Conservation (phyloP, 1,284 basidiomycete species). For the Fomitopsis palustris region DNA sequence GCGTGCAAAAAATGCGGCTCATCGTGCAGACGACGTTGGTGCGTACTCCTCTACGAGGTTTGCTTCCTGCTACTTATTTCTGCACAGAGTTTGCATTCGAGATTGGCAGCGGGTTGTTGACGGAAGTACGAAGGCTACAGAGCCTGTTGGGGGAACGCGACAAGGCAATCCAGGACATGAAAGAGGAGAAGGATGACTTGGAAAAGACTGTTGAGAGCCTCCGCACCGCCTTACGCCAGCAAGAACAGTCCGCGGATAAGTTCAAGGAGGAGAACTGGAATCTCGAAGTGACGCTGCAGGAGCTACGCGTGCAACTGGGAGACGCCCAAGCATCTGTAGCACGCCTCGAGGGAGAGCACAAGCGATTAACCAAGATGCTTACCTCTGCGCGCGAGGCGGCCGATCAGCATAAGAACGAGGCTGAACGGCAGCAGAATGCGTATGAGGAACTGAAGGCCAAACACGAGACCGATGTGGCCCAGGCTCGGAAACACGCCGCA, state of each 20-base stretch:
- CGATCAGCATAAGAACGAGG: slow-evolving; percentile 86
- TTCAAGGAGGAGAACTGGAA: slow-evolving; percentile 99
- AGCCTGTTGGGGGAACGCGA: slow-evolving; percentile 85
- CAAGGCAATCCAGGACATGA: slow-evolving; percentile 82
- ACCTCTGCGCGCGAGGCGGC: slow-evolving; percentile 71
- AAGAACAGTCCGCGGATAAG: slow-evolving; percentile 71
- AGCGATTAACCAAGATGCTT: slow-evolving; percentile 76
- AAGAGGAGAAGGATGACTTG: slow-evolving; percentile 84
- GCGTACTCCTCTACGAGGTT: slow-evolving; percentile 28
- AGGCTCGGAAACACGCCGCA: slow-evolving; percentile 84
- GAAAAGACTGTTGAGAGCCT: slow-evolving; percentile 74
- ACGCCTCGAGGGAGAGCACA: slow-evolving; percentile 81
- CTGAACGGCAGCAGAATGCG: slow-evolving; percentile 67
- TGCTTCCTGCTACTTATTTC: slow-evolving; percentile 1
- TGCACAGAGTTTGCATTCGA: slow-evolving; percentile 88
- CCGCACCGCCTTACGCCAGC: slow-evolving; percentile 63
- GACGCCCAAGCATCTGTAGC: slow-evolving; percentile 65
- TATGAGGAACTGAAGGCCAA: slow-evolving; percentile 81
- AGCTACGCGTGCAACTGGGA: slow-evolving; percentile 70
- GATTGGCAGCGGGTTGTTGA: slow-evolving; percentile 87
- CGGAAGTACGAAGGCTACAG: slow-evolving; percentile 86
- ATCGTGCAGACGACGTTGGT: slow-evolving; percentile 83
- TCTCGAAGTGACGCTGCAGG: slow-evolving; percentile 90
- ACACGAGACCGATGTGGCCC: slow-evolving; percentile 91
- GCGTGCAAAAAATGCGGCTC: slow-evolving; percentile 82